These are phyloP conservation scores for Opeltia flavorubescens DNA, from an alignment of 495 filamentous ascomycete genomes.

Conservation along the genomic window DNA sequence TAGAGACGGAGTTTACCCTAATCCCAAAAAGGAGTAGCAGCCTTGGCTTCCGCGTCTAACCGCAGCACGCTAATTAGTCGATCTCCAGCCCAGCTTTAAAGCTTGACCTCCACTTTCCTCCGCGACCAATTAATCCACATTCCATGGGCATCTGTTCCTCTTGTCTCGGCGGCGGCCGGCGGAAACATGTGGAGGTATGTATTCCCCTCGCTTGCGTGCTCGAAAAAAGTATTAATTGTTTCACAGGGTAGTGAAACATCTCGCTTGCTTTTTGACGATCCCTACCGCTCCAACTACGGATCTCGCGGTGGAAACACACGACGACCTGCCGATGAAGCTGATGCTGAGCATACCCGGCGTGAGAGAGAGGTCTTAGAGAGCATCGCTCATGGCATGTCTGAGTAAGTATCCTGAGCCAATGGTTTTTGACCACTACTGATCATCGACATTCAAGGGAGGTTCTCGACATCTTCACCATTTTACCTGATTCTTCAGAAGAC, in stretches of 20 bases:
- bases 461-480: conserved; percentile 12
- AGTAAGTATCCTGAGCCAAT: conserved; percentile 23
- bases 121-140: conserved; percentile 4
- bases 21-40: too few relatives aligned
- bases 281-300: conserved; percentile 35
- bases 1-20: not conserved
- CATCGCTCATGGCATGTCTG: conserved; percentile 38
- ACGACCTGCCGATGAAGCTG: conserved; percentile 29
- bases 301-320: conserved; percentile 29
- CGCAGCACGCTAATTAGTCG: not conserved
- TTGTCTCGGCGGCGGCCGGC: conserved; percentile 33
- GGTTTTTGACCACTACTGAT: not conserved
- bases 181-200: conserved; percentile 31
- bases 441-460: conserved; percentile 8
- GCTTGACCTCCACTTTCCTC: not conserved
- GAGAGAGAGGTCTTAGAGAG: conserved; percentile 38
- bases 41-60: not conserved
- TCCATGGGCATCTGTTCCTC: conserved; percentile 38
- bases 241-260: conserved; percentile 33
- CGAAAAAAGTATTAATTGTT: too few relatives aligned
- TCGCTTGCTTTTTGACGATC: conserved; percentile 36
- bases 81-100: not conserved
- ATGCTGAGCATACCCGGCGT: conserved; percentile 34
- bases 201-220: not conserved
- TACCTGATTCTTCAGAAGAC: conserved; percentile 1